Conservation (phyloP, 176 grass and related monocot species). For the sorghum (Sorghum bicolor) region Sorghum_bicolor_NCBIv3 NC_012879.2:50912001-50912500, state of each 20-base stretch:
- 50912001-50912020: no score
- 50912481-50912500: background rate
- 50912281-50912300: background rate
- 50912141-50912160: no score
- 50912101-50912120: no score
- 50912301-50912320: background rate
- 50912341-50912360: background rate
- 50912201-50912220: no score
- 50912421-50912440: background rate
- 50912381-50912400: conserved; percentile 13
- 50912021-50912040: no score
- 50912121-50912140: no score
- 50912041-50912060: no score
- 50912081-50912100: no score
- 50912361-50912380: background rate
- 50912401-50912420: background rate
- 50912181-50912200: no score
- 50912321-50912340: background rate
- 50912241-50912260: background rate
- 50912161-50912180: no score
- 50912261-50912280: background rate
- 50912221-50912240: conserved; percentile 17
- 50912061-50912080: no score
- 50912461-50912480: background rate
- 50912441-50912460: background rate